phyloP scores from a whole-genome alignment of 768 basidiomycete genomes.

The Cyathus striatus region DNA sequence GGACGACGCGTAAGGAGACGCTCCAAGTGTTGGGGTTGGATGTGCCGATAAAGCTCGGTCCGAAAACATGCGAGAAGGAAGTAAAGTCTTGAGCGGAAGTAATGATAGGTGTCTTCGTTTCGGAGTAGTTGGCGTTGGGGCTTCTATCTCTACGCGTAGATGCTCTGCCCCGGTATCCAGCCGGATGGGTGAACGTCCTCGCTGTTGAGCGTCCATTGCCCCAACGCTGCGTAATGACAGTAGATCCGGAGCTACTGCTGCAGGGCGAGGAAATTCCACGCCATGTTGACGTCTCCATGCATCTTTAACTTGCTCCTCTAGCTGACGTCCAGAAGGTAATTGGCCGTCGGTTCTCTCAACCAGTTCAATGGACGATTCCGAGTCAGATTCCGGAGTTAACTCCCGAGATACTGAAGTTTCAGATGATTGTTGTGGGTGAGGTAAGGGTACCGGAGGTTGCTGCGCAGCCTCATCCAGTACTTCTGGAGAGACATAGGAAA shows the following conservation, averaged over 20 bases:
- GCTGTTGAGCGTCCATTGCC: constrained; percentile 1
- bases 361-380: constrained; percentile 50
- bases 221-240: background rate
- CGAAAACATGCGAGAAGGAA: constrained; percentile 30
- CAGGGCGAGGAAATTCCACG: constrained; percentile 24
- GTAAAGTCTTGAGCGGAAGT: constrained; percentile 43
- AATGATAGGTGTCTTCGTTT: constrained; percentile 37
- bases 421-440: constrained; percentile 8
- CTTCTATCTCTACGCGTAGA: background rate
- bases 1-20: constrained; percentile 34
- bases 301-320: constrained; percentile 33
- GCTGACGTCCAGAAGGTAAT: constrained; percentile 30
- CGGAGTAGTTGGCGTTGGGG: constrained; percentile 12
- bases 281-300: constrained; percentile 26
- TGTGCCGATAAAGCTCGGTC: constrained; percentile 38
- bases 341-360: constrained; percentile 43
- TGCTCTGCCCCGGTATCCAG: constrained; percentile 20
- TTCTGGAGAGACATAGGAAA: no score
- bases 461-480: no score
- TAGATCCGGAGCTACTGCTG: constrained; percentile 7
- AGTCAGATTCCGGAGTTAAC: constrained; percentile 32
- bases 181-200: constrained; percentile 22
- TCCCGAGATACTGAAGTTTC: constrained; percentile 2
- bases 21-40: constrained; percentile 25
- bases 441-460: constrained; percentile 1